A percentile compares a stretch with the other conserved stretches of the same genome.
Evolutionary conservation across 169 alveolate genomes (phyloP).

Genomic region (Plasmodium fragile): DNA sequence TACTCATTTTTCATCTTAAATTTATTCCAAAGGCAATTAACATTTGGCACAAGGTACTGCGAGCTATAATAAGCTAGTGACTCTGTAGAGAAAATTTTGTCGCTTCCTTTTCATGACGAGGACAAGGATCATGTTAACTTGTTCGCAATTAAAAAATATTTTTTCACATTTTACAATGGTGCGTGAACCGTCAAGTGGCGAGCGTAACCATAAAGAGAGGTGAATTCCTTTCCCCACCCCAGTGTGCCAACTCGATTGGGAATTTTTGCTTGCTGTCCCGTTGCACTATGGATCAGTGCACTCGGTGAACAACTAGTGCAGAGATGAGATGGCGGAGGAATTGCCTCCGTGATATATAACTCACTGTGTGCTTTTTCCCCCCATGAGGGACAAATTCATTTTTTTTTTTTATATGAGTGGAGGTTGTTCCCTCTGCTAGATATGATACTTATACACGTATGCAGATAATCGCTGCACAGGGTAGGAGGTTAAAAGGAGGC

Average conservation of each 20-base stretch:
- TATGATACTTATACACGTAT: background rate
- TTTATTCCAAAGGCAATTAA: background rate
- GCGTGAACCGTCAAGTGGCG: background rate
- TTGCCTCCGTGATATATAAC: background rate
- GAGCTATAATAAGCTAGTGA: background rate
- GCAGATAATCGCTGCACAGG: background rate
- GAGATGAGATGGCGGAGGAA: background rate
- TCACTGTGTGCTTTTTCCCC: background rate
- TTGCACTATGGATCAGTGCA: background rate
- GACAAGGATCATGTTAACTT: background rate
- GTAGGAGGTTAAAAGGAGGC: background rate
- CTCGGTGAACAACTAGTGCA: background rate
- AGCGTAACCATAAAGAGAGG: background rate
- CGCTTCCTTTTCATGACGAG: background rate
- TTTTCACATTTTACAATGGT: background rate
- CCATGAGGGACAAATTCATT: background rate
- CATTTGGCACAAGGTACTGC: background rate
- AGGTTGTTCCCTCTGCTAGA: background rate
- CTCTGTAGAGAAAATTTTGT: background rate
- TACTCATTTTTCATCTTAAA: slow-evolving; percentile 11
- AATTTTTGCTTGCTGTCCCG: background rate
- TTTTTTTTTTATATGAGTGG: background rate
- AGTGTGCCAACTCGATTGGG: background rate
- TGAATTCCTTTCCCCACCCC: background rate
- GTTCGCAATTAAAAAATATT: background rate